These are phyloP conservation scores for Nakazawaea anatomiae DNA, from an alignment of 805 yeast species.

Conservation along the genomic window DNA sequence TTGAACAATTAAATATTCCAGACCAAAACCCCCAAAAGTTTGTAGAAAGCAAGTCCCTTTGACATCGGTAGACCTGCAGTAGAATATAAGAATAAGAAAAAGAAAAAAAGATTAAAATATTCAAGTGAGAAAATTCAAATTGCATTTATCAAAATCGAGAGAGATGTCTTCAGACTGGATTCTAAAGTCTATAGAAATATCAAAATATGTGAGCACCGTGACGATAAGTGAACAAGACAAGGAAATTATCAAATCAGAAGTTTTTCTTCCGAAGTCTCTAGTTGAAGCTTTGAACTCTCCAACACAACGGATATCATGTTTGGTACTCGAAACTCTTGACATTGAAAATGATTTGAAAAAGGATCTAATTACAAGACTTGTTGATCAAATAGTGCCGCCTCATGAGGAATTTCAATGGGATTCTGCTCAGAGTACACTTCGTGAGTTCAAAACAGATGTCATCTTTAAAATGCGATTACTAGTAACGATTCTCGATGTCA, in stretches of 20 bases:
- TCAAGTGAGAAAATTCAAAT: neutral
- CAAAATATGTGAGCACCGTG: neutral
- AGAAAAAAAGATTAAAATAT: neutral
- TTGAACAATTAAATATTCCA: too few species aligned
- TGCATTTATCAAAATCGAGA: too few species aligned
- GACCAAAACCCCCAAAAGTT: too few species aligned
- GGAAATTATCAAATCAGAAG: neutral
- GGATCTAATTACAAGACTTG: neutral
- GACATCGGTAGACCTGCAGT: too few species aligned
- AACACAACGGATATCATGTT: neutral
- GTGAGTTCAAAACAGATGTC: neutral
- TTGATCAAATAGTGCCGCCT: neutral
- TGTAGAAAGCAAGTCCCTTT: too few species aligned
- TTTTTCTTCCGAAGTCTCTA: neutral
- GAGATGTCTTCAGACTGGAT: conserved; percentile 1
- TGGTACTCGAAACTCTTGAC: neutral
- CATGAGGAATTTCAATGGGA: neutral
- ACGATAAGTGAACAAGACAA: neutral
- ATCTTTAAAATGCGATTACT: neutral
- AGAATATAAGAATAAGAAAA: neutral
- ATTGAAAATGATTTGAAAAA: neutral
- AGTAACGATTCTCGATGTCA: neutral
- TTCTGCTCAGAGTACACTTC: neutral
- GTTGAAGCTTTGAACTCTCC: neutral
- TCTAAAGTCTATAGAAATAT: conserved; percentile 1